Percentiles rank a stretch among this genome's conserved stretches.
Evolutionary conservation across 2,329 filamentous ascomycete genomes (phyloP).

Genomic region (Anthostomella pinea): DNA sequence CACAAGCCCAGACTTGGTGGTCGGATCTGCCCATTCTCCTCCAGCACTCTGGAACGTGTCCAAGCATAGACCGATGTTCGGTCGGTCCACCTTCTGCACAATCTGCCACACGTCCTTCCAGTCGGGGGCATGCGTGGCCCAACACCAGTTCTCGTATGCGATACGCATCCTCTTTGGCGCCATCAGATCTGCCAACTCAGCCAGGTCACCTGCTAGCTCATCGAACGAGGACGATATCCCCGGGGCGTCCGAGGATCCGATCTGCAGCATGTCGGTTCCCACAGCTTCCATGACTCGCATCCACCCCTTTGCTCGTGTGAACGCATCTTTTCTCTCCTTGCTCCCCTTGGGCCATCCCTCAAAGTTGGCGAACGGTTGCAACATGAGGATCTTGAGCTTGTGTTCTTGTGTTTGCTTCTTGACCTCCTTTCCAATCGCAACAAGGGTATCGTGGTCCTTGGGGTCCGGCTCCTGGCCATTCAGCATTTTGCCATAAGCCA

Average conservation of each 20-base stretch:
- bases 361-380: slow-evolving; percentile 75
- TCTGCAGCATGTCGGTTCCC: slow-evolving; percentile 69
- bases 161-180: slow-evolving; percentile 55
- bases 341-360: slow-evolving; percentile 67
- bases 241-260: slow-evolving; percentile 61
- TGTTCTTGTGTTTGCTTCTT: slow-evolving; percentile 52
- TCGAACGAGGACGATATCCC: slow-evolving; percentile 49
- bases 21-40: slow-evolving; percentile 71
- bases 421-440: slow-evolving; percentile 52
- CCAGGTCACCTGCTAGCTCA: slow-evolving; percentile 58
- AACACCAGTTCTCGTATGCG: slow-evolving; percentile 82
- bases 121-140: slow-evolving; percentile 65
- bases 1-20: slow-evolving; percentile 57
- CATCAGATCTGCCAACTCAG: slow-evolving; percentile 61
- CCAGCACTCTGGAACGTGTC: slow-evolving; percentile 76
- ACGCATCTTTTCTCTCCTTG: slow-evolving; percentile 58
- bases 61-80: slow-evolving; percentile 71
- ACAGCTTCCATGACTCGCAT: slow-evolving; percentile 67
- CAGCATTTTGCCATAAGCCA: slow-evolving; percentile 54
- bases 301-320: slow-evolving; percentile 63
- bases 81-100: slow-evolving; percentile 57
- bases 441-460: slow-evolving; percentile 59
- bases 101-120: slow-evolving; percentile 72
- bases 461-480: slow-evolving; percentile 49
- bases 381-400: slow-evolving; percentile 61